phyloP scores from a whole-genome alignment of 2,329 filamentous ascomycete species.

The Blumeriella jaapii region DNA sequence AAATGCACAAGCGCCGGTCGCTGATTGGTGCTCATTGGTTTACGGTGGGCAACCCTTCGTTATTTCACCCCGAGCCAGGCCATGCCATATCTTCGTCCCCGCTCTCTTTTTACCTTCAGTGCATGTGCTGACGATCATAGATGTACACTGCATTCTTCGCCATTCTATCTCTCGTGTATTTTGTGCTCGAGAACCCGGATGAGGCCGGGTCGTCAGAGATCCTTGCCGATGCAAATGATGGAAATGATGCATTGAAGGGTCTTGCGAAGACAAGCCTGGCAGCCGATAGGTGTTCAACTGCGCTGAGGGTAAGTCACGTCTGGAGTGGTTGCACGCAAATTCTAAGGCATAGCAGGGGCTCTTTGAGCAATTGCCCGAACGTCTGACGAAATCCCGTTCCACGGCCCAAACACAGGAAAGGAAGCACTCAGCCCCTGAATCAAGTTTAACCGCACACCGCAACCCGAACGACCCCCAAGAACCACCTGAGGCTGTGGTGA shows the following conservation, averaged over 20 bases:
- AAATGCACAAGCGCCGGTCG: slow-evolving; percentile 63
- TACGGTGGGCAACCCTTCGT: slow-evolving; percentile 31
- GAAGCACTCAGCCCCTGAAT: slow-evolving; percentile 44
- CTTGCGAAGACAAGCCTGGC: slow-evolving; percentile 78
- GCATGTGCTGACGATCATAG: slow-evolving; percentile 1
- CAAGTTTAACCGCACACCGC: slow-evolving; percentile 27
- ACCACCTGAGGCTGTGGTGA: slow-evolving; percentile 1
- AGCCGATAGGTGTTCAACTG: slow-evolving; percentile 72
- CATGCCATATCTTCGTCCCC: neutral
- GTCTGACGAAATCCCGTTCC: slow-evolving; percentile 43
- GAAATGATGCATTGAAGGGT: slow-evolving; percentile 68
- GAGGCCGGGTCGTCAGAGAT: slow-evolving; percentile 67
- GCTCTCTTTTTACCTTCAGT: neutral
- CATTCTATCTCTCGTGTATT: slow-evolving; percentile 68
- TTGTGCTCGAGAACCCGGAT: slow-evolving; percentile 68
- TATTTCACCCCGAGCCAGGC: neutral
- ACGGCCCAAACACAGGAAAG: slow-evolving; percentile 33
- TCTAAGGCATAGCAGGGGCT: slow-evolving; percentile 44
- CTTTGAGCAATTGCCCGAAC: slow-evolving; percentile 73
- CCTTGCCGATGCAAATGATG: slow-evolving; percentile 72
- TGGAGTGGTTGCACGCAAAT: neutral
- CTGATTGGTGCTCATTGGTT: slow-evolving; percentile 83
- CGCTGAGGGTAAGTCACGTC: slow-evolving; percentile 52
- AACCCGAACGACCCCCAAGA: slow-evolving; percentile 1
- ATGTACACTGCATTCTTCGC: slow-evolving; percentile 77